phyloP scores from a whole-genome alignment of 108 stramenopile species.

The Pinguiococcus pyrenoidosus region DNA sequence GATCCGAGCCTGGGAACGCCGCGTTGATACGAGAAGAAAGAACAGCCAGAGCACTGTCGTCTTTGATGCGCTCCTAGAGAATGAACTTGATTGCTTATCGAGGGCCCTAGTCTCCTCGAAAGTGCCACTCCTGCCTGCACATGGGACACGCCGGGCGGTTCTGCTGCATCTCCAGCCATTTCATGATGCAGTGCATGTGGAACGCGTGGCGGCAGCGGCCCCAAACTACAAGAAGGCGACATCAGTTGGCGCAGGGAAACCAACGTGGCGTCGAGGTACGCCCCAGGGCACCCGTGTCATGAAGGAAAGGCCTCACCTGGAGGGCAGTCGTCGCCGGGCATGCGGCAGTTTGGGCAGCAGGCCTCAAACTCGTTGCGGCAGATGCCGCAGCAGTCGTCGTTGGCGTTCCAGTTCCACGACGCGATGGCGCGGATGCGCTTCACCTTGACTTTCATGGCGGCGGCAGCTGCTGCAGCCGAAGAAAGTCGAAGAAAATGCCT shows the following conservation, averaged over 20 bases:
- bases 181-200: conserved; percentile 46
- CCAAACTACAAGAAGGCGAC: conserved; percentile 22
- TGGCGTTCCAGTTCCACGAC: conserved; percentile 42
- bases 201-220: conserved; percentile 43
- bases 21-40: too few species aligned
- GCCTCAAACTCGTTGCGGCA: conserved; percentile 44
- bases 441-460: conserved; percentile 8
- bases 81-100: too few species aligned
- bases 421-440: conserved; percentile 25
- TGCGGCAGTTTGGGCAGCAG: conserved; percentile 36
- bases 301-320: conserved; percentile 12
- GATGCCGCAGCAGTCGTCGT: conserved; percentile 43
- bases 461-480: too few species aligned
- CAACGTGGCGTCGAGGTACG: neutral
- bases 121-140: conserved; percentile 37
- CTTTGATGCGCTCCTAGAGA: too few species aligned
- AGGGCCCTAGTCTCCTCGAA: conserved; percentile 26
- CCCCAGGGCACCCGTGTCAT: neutral
- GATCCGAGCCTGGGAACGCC: too few species aligned
- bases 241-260: neutral
- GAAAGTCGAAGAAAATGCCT: too few species aligned
- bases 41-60: too few species aligned
- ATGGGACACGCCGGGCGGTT: conserved; percentile 34
- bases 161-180: conserved; percentile 40
- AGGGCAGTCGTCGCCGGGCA: conserved; percentile 40